Conservation (phyloP, 306 rosid genomes). For the Dryas alaskensis region DNA sequence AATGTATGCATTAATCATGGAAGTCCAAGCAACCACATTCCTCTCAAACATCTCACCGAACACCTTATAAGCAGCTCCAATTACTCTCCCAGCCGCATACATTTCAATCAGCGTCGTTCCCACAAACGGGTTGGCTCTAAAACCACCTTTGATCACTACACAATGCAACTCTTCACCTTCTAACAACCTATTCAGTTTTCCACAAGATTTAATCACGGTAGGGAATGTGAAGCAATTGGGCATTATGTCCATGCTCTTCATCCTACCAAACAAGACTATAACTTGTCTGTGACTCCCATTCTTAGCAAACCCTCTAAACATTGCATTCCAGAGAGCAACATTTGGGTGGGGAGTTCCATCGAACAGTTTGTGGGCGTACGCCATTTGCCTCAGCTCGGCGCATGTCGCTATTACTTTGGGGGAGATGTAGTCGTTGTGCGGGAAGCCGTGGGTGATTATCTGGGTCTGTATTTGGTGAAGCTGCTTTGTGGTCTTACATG, state of each 20-base stretch:
- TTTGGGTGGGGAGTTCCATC: conserved; percentile 53
- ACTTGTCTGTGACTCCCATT: conserved; percentile 36
- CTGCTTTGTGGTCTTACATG: conserved; percentile 50
- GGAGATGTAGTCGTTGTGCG: conserved; percentile 39
- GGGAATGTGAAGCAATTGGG: conserved; percentile 69
- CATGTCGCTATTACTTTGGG: conserved; percentile 45
- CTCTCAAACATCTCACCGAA: conserved; percentile 60
- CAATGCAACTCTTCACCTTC: conserved; percentile 74
- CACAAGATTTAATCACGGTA: conserved; percentile 60
- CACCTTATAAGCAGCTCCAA: conserved; percentile 55
- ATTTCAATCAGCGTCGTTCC: conserved; percentile 61
- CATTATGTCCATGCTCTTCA: conserved; percentile 36
- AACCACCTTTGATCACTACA: conserved; percentile 45
- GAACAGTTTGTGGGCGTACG: conserved; percentile 54
- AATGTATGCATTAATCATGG: conserved; percentile 54
- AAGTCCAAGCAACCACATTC: conserved; percentile 76
- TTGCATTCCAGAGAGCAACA: conserved; percentile 56
- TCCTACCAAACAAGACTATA: conserved; percentile 40
- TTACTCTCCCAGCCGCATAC: conserved; percentile 44
- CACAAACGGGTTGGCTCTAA: conserved; percentile 46
- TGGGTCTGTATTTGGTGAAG: conserved; percentile 58
- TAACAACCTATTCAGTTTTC: conserved; percentile 29
- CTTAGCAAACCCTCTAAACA: conserved; percentile 49
- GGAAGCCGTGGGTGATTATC: conserved; percentile 48
- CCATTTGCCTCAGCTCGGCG: conserved; percentile 31